Evolutionary conservation across 768 basidiomycete genomes (phyloP).

Genomic region (Podaxis carcinomalis): DNA sequence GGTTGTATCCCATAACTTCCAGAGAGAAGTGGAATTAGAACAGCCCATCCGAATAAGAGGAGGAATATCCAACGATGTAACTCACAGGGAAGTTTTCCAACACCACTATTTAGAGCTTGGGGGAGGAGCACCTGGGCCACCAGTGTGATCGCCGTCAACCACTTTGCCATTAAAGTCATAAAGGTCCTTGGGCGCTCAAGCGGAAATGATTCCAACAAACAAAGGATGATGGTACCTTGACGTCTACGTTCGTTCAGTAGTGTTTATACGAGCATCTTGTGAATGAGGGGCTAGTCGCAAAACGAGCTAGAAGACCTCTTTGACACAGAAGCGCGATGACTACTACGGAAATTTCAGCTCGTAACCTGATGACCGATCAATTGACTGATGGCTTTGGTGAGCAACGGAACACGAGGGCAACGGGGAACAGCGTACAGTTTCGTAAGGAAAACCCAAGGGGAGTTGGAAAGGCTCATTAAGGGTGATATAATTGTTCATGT

Average conservation of each 20-base stretch:
- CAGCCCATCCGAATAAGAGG: too few relatives aligned
- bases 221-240: not conserved
- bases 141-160: not conserved
- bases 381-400: not conserved
- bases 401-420: not conserved
- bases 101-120: constrained; percentile 6
- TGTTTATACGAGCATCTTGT: not conserved
- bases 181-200: not conserved
- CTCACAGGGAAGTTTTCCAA: constrained; percentile 4
- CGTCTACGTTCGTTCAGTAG: not conserved
- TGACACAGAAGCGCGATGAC: not conserved
- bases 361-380: not conserved
- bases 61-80: not conserved
- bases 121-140: not conserved
- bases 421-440: not conserved
- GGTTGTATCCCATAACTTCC: constrained; percentile 5
- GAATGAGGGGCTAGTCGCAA: not conserved
- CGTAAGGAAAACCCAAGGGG: not conserved
- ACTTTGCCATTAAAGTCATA: not conserved
- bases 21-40: not conserved
- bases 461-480: not conserved
- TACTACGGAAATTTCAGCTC: not conserved
- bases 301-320: not conserved
- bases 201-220: not conserved
- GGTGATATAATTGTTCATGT: not conserved